These are phyloP conservation scores for Xenoacremonium recifei DNA, from an alignment of 2,329 filamentous ascomycete genomes.

Conservation along the genomic window DNA sequence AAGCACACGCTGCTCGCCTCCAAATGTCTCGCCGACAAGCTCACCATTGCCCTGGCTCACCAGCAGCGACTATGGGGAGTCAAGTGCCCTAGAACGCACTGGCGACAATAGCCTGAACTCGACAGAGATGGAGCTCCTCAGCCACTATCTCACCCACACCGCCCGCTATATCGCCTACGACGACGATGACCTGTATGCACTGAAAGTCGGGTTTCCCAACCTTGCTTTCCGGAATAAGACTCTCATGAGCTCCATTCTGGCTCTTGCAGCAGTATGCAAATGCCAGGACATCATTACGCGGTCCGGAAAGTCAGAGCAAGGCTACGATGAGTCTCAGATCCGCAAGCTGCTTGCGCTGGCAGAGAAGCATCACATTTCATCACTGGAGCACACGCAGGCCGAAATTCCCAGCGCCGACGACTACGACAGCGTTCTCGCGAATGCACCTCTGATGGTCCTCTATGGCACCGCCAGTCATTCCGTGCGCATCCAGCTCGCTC, in stretches of 20 bases:
- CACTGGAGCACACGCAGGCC: conserved; percentile 36
- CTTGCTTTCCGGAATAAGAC: conserved; percentile 37
- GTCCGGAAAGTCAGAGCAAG: not conserved
- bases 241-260: conserved; percentile 41
- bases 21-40: no score
- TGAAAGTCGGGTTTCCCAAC: conserved; percentile 41
- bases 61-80: no score
- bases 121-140: conserved; percentile 35
- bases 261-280: conserved; percentile 40
- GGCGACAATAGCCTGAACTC: no score
- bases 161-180: conserved; percentile 35
- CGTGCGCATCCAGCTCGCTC: conserved; percentile 32
- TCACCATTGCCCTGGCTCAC: no score
- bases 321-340: conserved; percentile 9
- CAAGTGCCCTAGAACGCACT: no score
- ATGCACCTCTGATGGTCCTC: conserved; percentile 41
- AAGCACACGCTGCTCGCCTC: no score
- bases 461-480: conserved; percentile 38
- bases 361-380: conserved; percentile 36
- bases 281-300: conserved; percentile 31
- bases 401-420: conserved; percentile 26
- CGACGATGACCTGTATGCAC: conserved; percentile 35
- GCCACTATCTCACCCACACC: conserved; percentile 42
- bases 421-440: conserved; percentile 23
- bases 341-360: conserved; percentile 25